Base-by-base conservation (phyloP, 2,329 filamentous ascomycete genomes). In the Aspergillus candidus region DNA sequence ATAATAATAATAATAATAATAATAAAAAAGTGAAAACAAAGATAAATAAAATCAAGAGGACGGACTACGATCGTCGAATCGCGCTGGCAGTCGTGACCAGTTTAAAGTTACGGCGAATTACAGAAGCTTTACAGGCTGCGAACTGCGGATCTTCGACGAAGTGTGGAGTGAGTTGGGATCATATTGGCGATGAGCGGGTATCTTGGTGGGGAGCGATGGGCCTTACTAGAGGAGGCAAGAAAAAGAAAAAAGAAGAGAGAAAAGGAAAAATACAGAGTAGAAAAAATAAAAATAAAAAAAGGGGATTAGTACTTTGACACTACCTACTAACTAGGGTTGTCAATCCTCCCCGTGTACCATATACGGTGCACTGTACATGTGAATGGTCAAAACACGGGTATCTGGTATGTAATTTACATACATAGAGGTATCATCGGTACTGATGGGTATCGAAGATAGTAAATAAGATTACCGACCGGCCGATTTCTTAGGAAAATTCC, bases 81-180 rank as follows among this genome's bases (percentile, higher is more conserved):
- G 54, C 45, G 35, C 44, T 44, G 43, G 37, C 42, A 35, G 43
- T 45, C 37, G 46, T 47, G 47, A 49, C 46, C 43, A 47, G 43
- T 46, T 56, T 52, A 54, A 53, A 56, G 53, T 58, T 59, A 59
- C 56, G 53, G 56, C 51, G 56, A 55, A 56, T 59, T 59, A 59
- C 56, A 53, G 49, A 50, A 50, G 52, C 50, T 55, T 58, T 57
- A 59, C 55, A 41, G 48, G 49, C 52, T 54, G 53, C 54, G 55
- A 59, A 59, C 54, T 59, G 56, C 52, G 56, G 56, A 58, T 58
- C 56, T 53, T 57, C 53, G 46, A 54, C 46, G 38, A 53, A 53
- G 44, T 56, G 52, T 55, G 53, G 54, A 56, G 56, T 55, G 50
- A 47, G 50, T 53, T 56, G 47, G 48, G 48, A 54, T 54, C 51